phyloP scores from a whole-genome alignment of 139 green algal genomes.

The Eudorina sp. region DNA sequence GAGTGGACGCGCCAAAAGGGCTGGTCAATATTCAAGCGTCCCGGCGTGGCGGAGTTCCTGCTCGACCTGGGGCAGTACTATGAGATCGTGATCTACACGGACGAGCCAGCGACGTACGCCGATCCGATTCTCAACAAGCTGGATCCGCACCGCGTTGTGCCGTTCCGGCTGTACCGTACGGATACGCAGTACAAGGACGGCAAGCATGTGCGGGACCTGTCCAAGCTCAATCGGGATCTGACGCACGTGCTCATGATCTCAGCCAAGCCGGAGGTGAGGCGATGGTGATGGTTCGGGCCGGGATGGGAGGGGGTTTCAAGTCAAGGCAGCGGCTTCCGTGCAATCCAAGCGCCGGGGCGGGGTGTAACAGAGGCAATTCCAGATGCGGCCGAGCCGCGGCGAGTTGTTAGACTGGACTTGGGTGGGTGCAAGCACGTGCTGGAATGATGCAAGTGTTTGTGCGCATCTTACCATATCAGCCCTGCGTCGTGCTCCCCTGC shows the following conservation, averaged over 20 bases:
- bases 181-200: slow-evolving; percentile 92
- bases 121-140: slow-evolving; percentile 95
- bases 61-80: slow-evolving; percentile 90
- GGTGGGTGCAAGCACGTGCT: too few relatives aligned
- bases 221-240: slow-evolving; percentile 96
- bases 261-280: slow-evolving; percentile 50
- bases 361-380: too few relatives aligned
- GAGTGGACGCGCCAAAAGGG: slow-evolving; percentile 90
- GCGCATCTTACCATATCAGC: too few relatives aligned
- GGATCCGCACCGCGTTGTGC: slow-evolving; percentile 76
- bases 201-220: slow-evolving; percentile 93
- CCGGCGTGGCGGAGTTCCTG: slow-evolving; percentile 90
- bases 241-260: slow-evolving; percentile 61
- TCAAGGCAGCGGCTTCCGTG: too few relatives aligned
- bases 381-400: too few relatives aligned
- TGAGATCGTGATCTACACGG: slow-evolving; percentile 93
- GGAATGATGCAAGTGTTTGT: too few relatives aligned
- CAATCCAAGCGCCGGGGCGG: too few relatives aligned
- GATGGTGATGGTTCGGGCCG: too few relatives aligned
- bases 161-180: slow-evolving; percentile 86
- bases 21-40: slow-evolving; percentile 93
- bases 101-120: slow-evolving; percentile 86
- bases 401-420: too few relatives aligned
- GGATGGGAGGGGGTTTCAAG: too few relatives aligned
- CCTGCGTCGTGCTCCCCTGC: too few relatives aligned